Conservation (phyloP, 1,284 basidiomycete genomes). For the Naganishia sp. region DNA sequence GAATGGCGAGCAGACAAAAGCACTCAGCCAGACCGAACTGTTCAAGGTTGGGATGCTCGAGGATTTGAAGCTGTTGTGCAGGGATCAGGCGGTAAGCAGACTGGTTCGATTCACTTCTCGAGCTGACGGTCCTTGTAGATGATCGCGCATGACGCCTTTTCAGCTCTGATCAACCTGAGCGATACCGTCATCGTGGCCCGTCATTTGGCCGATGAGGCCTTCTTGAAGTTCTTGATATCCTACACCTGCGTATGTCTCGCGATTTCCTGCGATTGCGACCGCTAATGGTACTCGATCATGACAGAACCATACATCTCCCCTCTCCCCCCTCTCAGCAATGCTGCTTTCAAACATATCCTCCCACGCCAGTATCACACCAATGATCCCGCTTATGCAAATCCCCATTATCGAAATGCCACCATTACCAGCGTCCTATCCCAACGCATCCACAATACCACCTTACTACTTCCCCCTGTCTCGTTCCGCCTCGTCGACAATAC, state of each 20-base stretch:
- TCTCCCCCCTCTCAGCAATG: constrained; percentile 95
- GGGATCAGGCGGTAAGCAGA: constrained; percentile 73
- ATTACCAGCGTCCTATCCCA: constrained; percentile 58
- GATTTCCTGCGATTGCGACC: neutral
- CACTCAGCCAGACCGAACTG: constrained; percentile 60
- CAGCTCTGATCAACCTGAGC: constrained; percentile 89
- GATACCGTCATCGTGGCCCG: constrained; percentile 74
- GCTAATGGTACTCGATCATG: neutral
- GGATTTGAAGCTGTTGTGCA: constrained; percentile 79
- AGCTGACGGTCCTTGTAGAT: constrained; percentile 58
- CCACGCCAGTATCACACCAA: constrained; percentile 68
- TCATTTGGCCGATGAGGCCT: constrained; percentile 71
- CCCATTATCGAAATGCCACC: constrained; percentile 59
- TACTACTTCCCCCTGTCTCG: constrained; percentile 73
- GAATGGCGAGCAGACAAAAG: constrained; percentile 42
- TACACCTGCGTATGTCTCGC: constrained; percentile 77
- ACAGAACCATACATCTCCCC: constrained; percentile 82
- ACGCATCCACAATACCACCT: constrained; percentile 54
- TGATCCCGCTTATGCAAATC: constrained; percentile 69
- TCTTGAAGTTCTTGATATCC: constrained; percentile 80
- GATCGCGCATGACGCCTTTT: constrained; percentile 92
- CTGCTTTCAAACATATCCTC: constrained; percentile 91
- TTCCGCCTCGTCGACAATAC: constrained; percentile 65
- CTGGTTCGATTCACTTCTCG: neutral
- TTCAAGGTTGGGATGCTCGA: constrained; percentile 60